Conservation (phyloP, 2,329 filamentous ascomycete species). For the Stagonosporopsis tanaceti region DNA sequence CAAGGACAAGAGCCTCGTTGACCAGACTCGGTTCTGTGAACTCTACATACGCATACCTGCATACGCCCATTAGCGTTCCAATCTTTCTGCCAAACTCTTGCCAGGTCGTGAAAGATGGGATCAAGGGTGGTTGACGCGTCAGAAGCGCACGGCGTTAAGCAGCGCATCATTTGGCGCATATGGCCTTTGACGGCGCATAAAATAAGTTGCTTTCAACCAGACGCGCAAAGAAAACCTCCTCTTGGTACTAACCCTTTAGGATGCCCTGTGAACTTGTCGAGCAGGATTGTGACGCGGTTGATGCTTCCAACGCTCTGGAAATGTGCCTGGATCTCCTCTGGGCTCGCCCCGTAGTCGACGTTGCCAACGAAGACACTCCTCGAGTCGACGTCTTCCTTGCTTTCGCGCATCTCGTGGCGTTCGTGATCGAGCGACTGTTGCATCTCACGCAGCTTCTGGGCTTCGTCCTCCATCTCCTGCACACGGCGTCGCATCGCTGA, state of each 20-base stretch:
- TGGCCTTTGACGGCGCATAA: not conserved
- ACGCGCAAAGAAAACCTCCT: constrained; percentile 48
- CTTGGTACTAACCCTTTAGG: constrained; percentile 87
- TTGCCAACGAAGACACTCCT: constrained; percentile 98
- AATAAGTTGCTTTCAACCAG: constrained; percentile 9
- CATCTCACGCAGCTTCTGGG: constrained; percentile 63
- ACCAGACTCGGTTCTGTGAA: constrained; percentile 94
- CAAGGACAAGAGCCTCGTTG: constrained; percentile 90
- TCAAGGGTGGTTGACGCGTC: not conserved
- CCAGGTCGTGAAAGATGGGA: constrained; percentile 61
- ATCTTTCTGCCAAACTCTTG: constrained; percentile 63
- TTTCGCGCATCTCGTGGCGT: constrained; percentile 82
- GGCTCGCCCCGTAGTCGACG: constrained; percentile 95
- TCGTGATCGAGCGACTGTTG: constrained; percentile 78
- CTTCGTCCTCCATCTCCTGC: constrained; percentile 67
- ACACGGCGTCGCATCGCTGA: constrained; percentile 62
- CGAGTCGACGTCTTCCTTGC: constrained; percentile 94
- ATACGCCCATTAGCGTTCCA: constrained; percentile 59
- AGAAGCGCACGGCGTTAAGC: not conserved
- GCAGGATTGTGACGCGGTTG: constrained; percentile 94
- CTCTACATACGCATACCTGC: constrained; percentile 97
- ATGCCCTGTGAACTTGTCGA: constrained; percentile 98
- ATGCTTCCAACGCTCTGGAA: constrained; percentile 98
- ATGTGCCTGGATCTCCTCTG: constrained; percentile 97
- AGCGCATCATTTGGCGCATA: constrained; percentile 15